Percentiles rank a stretch among this genome's conserved stretches.
Conservation (phyloP, 2,329 filamentous ascomycete genomes). For the Ophiocordyceps unilateralis region DNA sequence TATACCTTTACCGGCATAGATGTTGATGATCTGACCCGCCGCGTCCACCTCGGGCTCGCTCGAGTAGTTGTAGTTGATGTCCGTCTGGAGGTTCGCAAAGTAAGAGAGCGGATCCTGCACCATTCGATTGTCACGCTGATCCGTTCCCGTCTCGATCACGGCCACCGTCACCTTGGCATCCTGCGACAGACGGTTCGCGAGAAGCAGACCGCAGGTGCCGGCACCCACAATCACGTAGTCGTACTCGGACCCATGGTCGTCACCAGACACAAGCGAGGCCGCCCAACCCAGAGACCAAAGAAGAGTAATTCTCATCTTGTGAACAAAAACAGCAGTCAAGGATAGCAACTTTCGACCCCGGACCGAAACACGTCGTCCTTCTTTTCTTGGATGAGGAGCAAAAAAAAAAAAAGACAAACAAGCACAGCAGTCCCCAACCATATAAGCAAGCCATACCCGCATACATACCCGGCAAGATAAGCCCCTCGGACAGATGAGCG, state of each 20-base stretch:
- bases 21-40: conserved; percentile 14
- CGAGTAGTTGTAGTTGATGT: conserved; percentile 17
- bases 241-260: background rate
- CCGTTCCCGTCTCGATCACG: conserved; percentile 19
- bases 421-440: too few species aligned
- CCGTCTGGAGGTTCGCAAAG: background rate
- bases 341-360: too few species aligned
- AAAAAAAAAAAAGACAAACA: too few species aligned
- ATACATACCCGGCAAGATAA: too few species aligned
- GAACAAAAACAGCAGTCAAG: too few species aligned
- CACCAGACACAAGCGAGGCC: background rate
- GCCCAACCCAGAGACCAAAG: background rate
- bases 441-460: too few species aligned
- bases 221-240: conserved; percentile 22
- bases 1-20: conserved; percentile 18
- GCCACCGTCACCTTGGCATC: conserved; percentile 14
- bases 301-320: background rate
- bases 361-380: too few species aligned
- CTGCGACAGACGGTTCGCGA: conserved; percentile 19
- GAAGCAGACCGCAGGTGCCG: conserved; percentile 17
- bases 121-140: conserved; percentile 16
- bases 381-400: too few species aligned
- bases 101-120: conserved; percentile 13
- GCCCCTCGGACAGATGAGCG: too few species aligned
- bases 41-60: conserved; percentile 14